These are phyloP conservation scores for Thelephora ganbajun DNA, from an alignment of 768 basidiomycete genomes.

Conservation along the genomic window DNA sequence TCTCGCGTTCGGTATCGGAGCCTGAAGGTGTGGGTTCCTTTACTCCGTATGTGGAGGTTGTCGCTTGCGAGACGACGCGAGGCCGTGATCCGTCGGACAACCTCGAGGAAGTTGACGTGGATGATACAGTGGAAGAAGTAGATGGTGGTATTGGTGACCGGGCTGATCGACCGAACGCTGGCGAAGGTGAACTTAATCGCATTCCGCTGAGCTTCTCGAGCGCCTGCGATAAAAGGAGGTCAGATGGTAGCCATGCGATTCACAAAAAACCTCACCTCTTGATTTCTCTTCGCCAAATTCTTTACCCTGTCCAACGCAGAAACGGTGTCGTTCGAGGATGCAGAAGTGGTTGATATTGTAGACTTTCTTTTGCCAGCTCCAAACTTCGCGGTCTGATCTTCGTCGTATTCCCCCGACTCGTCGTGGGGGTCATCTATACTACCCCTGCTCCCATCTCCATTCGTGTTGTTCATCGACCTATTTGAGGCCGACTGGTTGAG, in stretches of 20 bases:
- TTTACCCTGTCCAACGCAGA: constrained; percentile 53
- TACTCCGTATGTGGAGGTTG: constrained; percentile 8
- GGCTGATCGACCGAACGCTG: constrained; percentile 13
- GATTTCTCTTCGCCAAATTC: constrained; percentile 58
- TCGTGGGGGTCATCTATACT: constrained; percentile 33
- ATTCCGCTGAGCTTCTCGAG: constrained; percentile 54
- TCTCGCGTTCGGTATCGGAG: constrained; percentile 74
- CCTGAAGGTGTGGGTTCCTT: constrained; percentile 34
- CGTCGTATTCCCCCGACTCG: constrained; percentile 34
- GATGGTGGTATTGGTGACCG: constrained; percentile 23
- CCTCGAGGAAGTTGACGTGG: constrained; percentile 20
- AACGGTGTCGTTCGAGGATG: constrained; percentile 24
- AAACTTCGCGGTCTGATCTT: constrained; percentile 47
- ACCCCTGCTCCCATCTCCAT: constrained; percentile 12
- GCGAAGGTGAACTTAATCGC: constrained; percentile 45
- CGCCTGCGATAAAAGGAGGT: constrained; percentile 26
- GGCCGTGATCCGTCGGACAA: constrained; percentile 18
- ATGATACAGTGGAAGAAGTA: constrained; percentile 18
- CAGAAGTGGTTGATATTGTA: constrained; percentile 14
- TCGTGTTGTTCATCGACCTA: constrained; percentile 25
- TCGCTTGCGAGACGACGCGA: constrained; percentile 14
- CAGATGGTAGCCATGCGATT: not conserved
- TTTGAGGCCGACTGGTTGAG: constrained; percentile 17
- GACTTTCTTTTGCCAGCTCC: constrained; percentile 18
- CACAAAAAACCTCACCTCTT: constrained; percentile 36